phyloP scores from a whole-genome alignment of 2,329 filamentous ascomycete species.

The Coniochaeta sp. region DNA sequence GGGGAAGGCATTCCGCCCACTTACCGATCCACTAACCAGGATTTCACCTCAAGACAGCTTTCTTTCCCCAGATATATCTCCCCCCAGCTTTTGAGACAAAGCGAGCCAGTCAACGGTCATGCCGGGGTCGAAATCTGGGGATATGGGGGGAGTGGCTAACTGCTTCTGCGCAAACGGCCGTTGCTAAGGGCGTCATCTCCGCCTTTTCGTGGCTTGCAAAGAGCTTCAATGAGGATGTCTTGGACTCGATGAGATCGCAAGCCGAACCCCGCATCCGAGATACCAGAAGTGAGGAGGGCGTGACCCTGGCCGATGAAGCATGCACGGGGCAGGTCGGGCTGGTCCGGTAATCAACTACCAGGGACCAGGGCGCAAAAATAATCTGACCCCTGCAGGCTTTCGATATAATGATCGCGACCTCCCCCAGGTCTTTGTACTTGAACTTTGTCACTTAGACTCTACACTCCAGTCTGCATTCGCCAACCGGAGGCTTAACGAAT shows the following conservation, averaged over 20 bases:
- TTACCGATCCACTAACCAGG: background rate
- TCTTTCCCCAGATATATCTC: background rate
- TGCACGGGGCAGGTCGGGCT: no score
- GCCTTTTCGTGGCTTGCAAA: background rate
- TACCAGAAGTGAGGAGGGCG: background rate
- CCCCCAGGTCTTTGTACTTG: no score
- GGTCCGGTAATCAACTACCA: no score
- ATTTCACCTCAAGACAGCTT: background rate
- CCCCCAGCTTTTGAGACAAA: background rate
- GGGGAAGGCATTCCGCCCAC: background rate
- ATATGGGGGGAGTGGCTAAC: background rate
- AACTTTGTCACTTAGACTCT: no score
- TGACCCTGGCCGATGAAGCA: background rate
- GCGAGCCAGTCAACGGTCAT: background rate
- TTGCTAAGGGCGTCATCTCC: background rate
- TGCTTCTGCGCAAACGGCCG: background rate
- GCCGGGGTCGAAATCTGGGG: background rate
- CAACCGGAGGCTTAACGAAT: no score
- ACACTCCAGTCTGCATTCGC: no score
- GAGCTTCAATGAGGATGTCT: background rate
- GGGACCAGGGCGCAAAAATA: no score
- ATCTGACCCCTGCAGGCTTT: no score
- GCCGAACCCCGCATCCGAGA: background rate
- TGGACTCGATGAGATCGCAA: background rate
- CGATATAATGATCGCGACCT: no score